Conservation (phyloP, 345 rosid species). For the Gossypium raimondii region DNA sequence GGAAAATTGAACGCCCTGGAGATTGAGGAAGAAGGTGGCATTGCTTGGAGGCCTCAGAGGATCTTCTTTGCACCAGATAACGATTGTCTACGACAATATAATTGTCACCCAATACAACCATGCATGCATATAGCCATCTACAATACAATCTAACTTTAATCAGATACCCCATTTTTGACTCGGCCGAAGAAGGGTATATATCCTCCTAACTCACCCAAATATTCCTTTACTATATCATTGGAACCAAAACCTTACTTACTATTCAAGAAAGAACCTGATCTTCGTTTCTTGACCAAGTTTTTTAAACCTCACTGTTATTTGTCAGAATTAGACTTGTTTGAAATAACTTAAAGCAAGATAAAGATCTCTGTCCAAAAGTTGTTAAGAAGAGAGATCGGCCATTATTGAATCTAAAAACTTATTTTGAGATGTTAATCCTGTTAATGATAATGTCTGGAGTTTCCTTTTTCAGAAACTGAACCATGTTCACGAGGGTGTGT, state of each 20-base stretch:
- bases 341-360: neutral
- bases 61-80: no score
- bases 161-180: neutral
- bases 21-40: neutral
- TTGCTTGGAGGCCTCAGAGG: constrained; percentile 38
- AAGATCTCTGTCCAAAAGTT: neutral
- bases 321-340: no score
- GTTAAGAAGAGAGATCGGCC: neutral
- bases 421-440: neutral
- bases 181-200: neutral
- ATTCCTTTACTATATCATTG: neutral
- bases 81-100: no score
- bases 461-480: neutral
- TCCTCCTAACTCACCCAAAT: neutral
- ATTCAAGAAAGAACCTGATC: neutral
- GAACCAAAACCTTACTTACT: neutral
- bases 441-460: neutral
- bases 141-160: neutral
- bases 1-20: constrained; percentile 14
- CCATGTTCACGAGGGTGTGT: neutral
- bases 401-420: constrained; percentile 6
- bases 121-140: neutral
- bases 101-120: neutral
- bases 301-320: neutral
- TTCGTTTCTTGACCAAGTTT: neutral